phyloP scores from a whole-genome alignment of 495 filamentous ascomycete genomes.

The Aspergillus ostianus region DNA sequence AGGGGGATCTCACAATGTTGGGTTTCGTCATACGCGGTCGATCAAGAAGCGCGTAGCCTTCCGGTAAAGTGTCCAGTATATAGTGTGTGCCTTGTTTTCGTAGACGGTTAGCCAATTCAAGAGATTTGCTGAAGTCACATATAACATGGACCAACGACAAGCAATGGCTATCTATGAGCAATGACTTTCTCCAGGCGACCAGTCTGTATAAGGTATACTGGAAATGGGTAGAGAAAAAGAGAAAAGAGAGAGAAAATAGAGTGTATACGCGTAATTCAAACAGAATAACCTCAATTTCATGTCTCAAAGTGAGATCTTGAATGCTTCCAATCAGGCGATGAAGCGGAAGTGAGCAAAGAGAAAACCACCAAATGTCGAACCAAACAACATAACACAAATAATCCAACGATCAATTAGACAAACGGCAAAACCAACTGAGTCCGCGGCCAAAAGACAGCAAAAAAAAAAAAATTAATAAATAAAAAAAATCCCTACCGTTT shows the following conservation, averaged over 20 bases:
- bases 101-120: background rate
- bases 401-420: no score
- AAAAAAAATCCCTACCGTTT: slow-evolving; percentile 29
- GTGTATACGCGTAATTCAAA: no score
- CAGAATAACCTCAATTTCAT: no score
- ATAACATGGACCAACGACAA: background rate
- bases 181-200: background rate
- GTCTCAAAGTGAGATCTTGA: no score
- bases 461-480: slow-evolving; percentile 10
- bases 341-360: no score
- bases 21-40: slow-evolving; percentile 39
- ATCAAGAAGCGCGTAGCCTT: slow-evolving; percentile 52
- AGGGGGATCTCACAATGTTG: slow-evolving; percentile 29
- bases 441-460: background rate
- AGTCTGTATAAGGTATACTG: no score
- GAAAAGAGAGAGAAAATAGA: no score
- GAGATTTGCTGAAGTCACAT: background rate
- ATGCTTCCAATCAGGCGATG: no score
- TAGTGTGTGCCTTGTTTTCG: slow-evolving; percentile 44
- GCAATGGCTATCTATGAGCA: background rate
- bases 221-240: no score
- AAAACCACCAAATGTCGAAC: no score
- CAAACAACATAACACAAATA: no score
- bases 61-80: slow-evolving; percentile 51
- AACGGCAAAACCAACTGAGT: no score